Conservation (phyloP, 2,329 filamentous ascomycete species). For the Penicillium sp. region DNA sequence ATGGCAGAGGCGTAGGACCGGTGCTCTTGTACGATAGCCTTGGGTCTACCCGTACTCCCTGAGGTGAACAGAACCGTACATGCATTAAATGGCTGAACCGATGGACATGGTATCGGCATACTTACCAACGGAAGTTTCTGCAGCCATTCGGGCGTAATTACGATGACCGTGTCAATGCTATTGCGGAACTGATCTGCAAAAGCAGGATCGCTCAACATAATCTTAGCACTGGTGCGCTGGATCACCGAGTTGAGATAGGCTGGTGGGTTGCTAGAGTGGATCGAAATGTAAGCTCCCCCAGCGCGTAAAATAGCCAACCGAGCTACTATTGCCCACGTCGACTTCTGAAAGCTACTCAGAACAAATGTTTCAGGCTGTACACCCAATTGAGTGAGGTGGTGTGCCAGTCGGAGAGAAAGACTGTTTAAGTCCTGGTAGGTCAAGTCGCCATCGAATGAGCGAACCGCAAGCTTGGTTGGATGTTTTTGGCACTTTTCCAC, state of each 20-base stretch:
- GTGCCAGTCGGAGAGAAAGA: conserved; percentile 1
- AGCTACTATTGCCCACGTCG: conserved; percentile 23
- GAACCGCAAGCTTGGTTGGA: not conserved
- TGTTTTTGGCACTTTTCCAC: not conserved
- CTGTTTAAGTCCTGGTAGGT: conserved; percentile 17
- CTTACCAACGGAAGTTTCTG: not conserved
- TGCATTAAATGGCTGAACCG: conserved; percentile 16
- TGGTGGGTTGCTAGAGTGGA: conserved; percentile 73
- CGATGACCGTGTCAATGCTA: not conserved
- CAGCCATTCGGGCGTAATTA: not conserved
- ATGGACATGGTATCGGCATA: conserved; percentile 7
- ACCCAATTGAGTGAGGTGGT: conserved; percentile 15
- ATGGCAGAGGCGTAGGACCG: conserved; percentile 23
- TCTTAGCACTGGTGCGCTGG: conserved; percentile 67
- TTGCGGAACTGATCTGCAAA: conserved; percentile 1
- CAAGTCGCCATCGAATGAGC: conserved; percentile 22
- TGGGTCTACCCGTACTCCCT: conserved; percentile 28
- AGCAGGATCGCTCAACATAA: conserved; percentile 52
- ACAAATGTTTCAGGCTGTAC: conserved; percentile 16
- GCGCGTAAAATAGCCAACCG: conserved; percentile 20
- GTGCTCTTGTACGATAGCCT: conserved; percentile 29
- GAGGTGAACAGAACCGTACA: conserved; percentile 29
- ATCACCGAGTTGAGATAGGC: conserved; percentile 70
- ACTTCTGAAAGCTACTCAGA: conserved; percentile 21
- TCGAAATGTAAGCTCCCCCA: conserved; percentile 64